These are phyloP conservation scores for Triticum aestivum DNA, from an alignment of 176 grass and related monocot genomes.

Conservation along the genomic window DNA sequence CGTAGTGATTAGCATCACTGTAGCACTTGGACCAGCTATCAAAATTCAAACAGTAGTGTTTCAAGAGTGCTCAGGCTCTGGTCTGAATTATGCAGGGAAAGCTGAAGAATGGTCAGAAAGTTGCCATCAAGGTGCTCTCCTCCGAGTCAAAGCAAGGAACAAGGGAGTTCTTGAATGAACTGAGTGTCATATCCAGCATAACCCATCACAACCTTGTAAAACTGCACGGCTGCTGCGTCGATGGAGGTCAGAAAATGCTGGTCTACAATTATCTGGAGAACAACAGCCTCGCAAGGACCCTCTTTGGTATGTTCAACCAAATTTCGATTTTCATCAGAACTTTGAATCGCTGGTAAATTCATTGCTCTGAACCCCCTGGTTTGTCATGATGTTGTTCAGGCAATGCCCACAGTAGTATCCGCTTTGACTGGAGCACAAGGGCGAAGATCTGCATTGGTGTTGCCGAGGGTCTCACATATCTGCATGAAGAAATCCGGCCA, in stretches of 20 bases:
- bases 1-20: background rate
- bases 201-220: constrained; percentile 77
- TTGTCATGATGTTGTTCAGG: constrained; percentile 45
- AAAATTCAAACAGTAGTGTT: background rate
- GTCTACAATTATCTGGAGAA: constrained; percentile 88
- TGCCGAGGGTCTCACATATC: constrained; percentile 59
- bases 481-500: constrained; percentile 67
- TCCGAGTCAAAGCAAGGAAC: constrained; percentile 69
- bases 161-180: constrained; percentile 81
- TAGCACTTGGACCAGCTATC: background rate
- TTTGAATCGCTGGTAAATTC: constrained; percentile 1
- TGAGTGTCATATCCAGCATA: constrained; percentile 62
- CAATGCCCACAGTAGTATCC: constrained; percentile 46
- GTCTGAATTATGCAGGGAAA: constrained; percentile 58
- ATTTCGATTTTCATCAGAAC: background rate
- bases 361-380: constrained; percentile 6
- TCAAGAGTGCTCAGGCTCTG: constrained; percentile 8
- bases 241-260: constrained; percentile 67
- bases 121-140: constrained; percentile 93
- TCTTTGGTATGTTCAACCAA: constrained; percentile 57
- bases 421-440: constrained; percentile 66
- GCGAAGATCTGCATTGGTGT: constrained; percentile 68
- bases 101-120: constrained; percentile 56
- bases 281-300: constrained; percentile 74
- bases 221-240: constrained; percentile 69